phyloP scores from a whole-genome alignment of 495 filamentous ascomycete genomes.

The Neurospora terricola region DNA sequence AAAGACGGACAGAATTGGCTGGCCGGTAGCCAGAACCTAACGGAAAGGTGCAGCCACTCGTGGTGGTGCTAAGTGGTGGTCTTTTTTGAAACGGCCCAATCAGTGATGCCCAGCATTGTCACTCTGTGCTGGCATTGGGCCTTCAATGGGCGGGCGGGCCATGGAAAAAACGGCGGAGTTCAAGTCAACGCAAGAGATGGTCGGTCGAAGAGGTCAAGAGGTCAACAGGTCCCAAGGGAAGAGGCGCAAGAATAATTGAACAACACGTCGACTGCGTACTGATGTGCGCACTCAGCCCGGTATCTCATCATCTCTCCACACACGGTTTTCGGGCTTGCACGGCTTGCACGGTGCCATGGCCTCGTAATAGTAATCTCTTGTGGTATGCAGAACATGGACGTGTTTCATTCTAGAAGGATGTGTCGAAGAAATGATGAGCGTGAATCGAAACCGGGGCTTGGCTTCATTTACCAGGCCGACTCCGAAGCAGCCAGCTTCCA shows the following conservation, averaged over 20 bases:
- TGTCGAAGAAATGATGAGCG: conserved; percentile 11
- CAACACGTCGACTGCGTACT: neutral
- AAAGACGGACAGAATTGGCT: neutral
- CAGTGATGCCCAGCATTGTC: neutral
- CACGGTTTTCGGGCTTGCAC: neutral
- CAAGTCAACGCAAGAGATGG: neutral
- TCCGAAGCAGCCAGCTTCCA: neutral
- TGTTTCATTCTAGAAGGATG: conserved; percentile 24
- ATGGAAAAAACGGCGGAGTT: neutral
- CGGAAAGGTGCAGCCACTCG: neutral
- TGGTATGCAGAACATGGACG: conserved; percentile 14
- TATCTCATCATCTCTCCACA: neutral
- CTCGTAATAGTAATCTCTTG: conserved; percentile 6
- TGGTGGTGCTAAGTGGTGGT: neutral
- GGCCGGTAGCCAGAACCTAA: neutral
- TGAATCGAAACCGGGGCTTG: neutral
- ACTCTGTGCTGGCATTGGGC: neutral
- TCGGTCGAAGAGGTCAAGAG: neutral
- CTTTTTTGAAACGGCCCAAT: neutral
- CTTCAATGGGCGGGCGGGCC: neutral
- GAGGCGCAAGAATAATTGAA: neutral
- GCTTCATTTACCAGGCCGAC: conserved; percentile 10
- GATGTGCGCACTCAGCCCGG: neutral
- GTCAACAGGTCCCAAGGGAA: neutral
- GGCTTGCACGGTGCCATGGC: conserved; percentile 11